Evolutionary conservation across 768 basidiomycete species (phyloP).

Genomic region (Phylloporus sp.): DNA sequence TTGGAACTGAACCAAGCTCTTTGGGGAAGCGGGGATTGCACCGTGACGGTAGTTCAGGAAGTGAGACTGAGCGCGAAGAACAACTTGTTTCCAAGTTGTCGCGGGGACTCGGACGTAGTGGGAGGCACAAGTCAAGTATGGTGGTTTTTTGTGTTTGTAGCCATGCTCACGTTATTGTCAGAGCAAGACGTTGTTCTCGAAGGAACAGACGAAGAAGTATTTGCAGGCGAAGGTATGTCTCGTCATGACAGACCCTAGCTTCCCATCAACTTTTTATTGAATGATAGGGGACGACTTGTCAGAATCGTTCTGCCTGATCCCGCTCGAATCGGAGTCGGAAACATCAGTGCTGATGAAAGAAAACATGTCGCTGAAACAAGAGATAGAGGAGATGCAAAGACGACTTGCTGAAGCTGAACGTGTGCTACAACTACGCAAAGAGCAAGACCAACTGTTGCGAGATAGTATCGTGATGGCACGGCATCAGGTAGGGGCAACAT

Average conservation of each 20-base stretch:
- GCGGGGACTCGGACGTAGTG: constrained; percentile 34
- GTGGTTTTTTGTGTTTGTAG: not conserved
- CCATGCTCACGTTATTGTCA: constrained; percentile 12
- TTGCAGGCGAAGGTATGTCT: constrained; percentile 58
- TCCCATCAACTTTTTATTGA: constrained; percentile 3
- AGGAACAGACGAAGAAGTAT: constrained; percentile 59
- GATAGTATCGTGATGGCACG: constrained; percentile 75
- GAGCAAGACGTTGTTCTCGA: constrained; percentile 25
- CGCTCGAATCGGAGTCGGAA: constrained; percentile 54
- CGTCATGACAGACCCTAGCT: not conserved
- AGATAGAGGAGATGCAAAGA: constrained; percentile 54
- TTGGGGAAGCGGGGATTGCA: constrained; percentile 26
- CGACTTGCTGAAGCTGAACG: constrained; percentile 60
- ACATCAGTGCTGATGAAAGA: constrained; percentile 56
- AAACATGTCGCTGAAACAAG: constrained; percentile 58
- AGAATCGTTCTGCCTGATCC: constrained; percentile 76
- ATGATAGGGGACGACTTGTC: constrained; percentile 61
- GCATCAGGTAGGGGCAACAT: constrained; percentile 50
- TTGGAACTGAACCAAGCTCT: constrained; percentile 41
- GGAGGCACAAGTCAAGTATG: constrained; percentile 21
- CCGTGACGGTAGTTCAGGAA: constrained; percentile 53
- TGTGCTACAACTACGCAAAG: constrained; percentile 63
- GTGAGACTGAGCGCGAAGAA: constrained; percentile 68
- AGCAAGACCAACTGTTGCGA: constrained; percentile 74
- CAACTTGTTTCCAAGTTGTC: constrained; percentile 42